phyloP scores from a whole-genome alignment of 2,329 filamentous ascomycete genomes.

The Fusarium napiforme region DNA sequence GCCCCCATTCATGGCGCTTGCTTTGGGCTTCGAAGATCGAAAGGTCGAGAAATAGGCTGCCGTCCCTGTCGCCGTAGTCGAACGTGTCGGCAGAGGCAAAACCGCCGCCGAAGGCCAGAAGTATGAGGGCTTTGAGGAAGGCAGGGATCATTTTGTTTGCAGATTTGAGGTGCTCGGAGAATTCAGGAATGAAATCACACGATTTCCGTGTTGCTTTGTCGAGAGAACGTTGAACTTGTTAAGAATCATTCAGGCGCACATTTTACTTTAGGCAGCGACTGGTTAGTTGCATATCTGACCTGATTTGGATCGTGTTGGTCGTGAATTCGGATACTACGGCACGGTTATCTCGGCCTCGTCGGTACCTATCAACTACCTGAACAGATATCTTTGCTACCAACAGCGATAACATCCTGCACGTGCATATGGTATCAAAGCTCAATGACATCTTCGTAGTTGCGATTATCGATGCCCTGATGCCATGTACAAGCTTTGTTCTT shows the following conservation, averaged over 20 bases:
- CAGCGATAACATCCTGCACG: neutral
- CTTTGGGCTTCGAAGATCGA: neutral
- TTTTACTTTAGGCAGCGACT: neutral
- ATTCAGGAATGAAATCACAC: fast-evolving
- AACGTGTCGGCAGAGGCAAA: neutral
- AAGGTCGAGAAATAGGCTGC: neutral
- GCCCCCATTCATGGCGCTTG: neutral
- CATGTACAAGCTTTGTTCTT: neutral
- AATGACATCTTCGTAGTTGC: neutral
- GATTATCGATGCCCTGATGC: neutral
- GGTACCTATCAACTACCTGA: neutral
- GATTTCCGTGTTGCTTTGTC: fast-evolving
- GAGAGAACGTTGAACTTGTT: neutral
- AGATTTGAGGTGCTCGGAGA: too few species aligned
- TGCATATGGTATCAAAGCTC: too few species aligned
- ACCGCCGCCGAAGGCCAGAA: neutral
- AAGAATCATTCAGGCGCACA: too few species aligned
- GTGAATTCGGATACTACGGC: neutral
- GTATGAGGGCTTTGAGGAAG: neutral
- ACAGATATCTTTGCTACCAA: neutral
- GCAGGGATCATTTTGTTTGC: too few species aligned
- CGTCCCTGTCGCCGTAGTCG: neutral
- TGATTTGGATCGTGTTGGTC: neutral
- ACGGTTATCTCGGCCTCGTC: neutral
- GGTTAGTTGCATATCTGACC: neutral